Conservation (phyloP, 2,329 filamentous ascomycete genomes). For the Phyllosticta paracitricarpa region DNA sequence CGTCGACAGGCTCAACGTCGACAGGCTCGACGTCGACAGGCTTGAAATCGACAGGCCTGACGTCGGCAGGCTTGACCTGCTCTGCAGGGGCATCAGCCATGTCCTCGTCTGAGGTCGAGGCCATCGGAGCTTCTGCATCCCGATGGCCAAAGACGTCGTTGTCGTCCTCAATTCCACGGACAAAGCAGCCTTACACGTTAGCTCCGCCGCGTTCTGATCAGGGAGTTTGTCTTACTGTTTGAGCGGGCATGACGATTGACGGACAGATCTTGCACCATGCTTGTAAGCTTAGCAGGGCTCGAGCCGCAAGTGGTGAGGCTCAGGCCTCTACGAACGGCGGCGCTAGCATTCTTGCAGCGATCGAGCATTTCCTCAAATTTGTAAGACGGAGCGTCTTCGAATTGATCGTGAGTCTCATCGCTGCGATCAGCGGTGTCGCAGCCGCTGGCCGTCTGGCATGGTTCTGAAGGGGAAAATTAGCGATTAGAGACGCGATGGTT, state of each 20-base stretch:
- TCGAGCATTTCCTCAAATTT: background rate
- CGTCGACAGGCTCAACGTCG: no score
- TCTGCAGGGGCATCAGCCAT: background rate
- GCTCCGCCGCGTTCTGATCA: background rate
- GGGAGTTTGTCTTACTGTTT: background rate
- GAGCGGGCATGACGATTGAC: background rate
- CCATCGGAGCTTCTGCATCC: background rate
- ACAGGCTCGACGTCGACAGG: no score
- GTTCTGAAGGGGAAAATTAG: no score
- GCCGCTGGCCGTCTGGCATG: no score
- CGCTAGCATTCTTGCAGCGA: background rate
- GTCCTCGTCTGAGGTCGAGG: background rate
- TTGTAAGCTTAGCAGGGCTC: background rate
- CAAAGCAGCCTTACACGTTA: background rate
- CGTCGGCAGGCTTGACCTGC: background rate
- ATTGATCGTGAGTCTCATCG: background rate
- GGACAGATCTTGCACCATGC: background rate
- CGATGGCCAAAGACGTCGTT: background rate
- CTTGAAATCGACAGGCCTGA: background rate
- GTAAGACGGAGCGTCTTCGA: background rate
- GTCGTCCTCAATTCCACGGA: background rate
- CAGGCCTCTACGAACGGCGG: background rate
- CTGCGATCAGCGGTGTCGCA: no score
- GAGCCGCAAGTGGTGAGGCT: background rate
- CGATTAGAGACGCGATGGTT: no score